Conservation (phyloP, 768 basidiomycete species). For the Mycena chlorophos region DNA sequence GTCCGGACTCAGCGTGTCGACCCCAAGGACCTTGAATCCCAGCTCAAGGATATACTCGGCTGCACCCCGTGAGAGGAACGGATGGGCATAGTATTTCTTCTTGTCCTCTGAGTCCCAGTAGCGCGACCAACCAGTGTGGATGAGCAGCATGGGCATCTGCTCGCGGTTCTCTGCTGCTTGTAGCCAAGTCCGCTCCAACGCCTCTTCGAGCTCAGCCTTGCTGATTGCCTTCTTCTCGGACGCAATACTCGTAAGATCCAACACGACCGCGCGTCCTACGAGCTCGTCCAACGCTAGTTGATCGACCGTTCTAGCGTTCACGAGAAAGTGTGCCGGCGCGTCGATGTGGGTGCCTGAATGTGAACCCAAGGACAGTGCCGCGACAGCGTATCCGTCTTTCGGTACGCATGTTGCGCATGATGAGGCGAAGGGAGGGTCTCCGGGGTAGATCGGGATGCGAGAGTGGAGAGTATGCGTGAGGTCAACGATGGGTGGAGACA, state of each 20-base stretch:
- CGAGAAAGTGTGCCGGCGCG: slow-evolving; percentile 72
- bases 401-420: slow-evolving; percentile 39
- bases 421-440: slow-evolving; percentile 51
- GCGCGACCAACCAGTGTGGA: slow-evolving; percentile 70
- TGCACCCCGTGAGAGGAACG: slow-evolving; percentile 56
- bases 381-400: slow-evolving; percentile 52
- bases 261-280: slow-evolving; percentile 53
- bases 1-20: slow-evolving; percentile 70
- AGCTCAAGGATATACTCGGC: slow-evolving; percentile 48
- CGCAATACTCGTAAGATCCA: slow-evolving; percentile 49
- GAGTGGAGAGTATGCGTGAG: slow-evolving; percentile 52
- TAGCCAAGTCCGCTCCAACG: slow-evolving; percentile 38
- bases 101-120: slow-evolving; percentile 42
- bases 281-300: slow-evolving; percentile 55
- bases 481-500: slow-evolving; percentile 41
- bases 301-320: slow-evolving; percentile 55
- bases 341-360: slow-evolving; percentile 83
- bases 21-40: slow-evolving; percentile 59
- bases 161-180: slow-evolving; percentile 40
- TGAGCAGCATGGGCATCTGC: slow-evolving; percentile 36
- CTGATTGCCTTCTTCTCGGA: slow-evolving; percentile 37
- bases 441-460: slow-evolving; percentile 52
- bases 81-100: slow-evolving; percentile 58
- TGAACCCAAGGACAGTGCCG: slow-evolving; percentile 56
- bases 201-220: slow-evolving; percentile 50